Percentiles rank a stretch among this genome's conserved stretches.
phyloP scores from a whole-genome alignment of 1,284 basidiomycete genomes.

The Ceratobasidium sp. region DNA sequence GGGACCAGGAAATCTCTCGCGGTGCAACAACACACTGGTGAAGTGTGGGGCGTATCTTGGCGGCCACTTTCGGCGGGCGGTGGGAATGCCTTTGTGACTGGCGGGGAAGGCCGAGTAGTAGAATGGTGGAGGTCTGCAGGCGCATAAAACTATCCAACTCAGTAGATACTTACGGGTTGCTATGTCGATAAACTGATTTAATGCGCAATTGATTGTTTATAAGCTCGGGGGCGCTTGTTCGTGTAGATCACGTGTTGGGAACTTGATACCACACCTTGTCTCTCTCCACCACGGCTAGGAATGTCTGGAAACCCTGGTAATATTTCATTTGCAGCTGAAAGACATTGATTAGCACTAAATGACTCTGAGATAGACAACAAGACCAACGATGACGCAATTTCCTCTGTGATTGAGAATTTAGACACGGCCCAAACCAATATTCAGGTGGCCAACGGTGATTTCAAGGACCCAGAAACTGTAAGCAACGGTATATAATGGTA shows the following conservation, averaged over 20 bases:
- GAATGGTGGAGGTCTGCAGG: constrained; percentile 83
- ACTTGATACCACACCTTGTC: not conserved
- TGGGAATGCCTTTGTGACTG: constrained; percentile 79
- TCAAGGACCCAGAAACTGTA: constrained; percentile 8
- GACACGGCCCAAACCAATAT: not conserved
- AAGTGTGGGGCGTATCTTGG: constrained; percentile 90
- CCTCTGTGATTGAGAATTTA: not conserved
- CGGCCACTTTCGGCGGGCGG: constrained; percentile 67
- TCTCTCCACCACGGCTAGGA: constrained; percentile 10
- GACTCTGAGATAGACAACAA: not conserved
- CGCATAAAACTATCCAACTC: not conserved
- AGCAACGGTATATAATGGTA: not conserved
- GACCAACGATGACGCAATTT: not conserved
- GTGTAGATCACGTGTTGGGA: not conserved
- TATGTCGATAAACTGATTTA: too few relatives aligned
- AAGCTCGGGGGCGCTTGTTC: too few relatives aligned
- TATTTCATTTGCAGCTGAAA: not conserved
- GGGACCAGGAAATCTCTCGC: constrained; percentile 80
- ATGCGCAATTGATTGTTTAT: too few relatives aligned
- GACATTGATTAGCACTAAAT: not conserved
- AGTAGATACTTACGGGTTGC: too few relatives aligned
- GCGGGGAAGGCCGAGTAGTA: constrained; percentile 83
- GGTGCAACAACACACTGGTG: constrained; percentile 79
- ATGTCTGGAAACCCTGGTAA: constrained; percentile 41
- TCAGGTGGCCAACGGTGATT: constrained; percentile 7